phyloP scores from a whole-genome alignment of 2,329 filamentous ascomycete genomes.

The Botrytis medusae region DNA sequence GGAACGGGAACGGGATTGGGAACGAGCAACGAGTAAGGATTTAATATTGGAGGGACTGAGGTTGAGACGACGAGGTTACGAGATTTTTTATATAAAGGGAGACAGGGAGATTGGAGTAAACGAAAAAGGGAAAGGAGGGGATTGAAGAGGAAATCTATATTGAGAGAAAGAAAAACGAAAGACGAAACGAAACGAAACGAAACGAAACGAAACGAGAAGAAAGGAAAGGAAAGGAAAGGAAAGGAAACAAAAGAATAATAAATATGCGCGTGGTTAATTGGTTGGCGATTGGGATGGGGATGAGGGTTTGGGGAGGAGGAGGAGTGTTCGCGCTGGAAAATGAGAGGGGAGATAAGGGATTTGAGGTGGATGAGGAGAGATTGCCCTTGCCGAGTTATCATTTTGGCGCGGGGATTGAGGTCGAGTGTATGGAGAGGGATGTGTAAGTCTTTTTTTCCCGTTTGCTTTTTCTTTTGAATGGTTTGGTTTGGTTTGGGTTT shows the following conservation, averaged over 20 bases:
- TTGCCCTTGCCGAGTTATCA: constrained; percentile 57
- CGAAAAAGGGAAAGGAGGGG: neutral
- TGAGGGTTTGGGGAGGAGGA: neutral
- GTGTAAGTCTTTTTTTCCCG: constrained; percentile 56
- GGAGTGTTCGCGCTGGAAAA: neutral
- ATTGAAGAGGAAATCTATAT: neutral
- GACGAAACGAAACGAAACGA: neutral
- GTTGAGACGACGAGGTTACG: neutral
- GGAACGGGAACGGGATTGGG: neutral
- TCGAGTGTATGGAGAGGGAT: constrained; percentile 73
- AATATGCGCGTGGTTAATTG: neutral
- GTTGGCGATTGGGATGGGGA: neutral
- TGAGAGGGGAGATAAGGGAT: neutral
- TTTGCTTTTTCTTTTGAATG: constrained; percentile 8
- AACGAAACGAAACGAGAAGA: neutral
- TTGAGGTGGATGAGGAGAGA: constrained; percentile 24
- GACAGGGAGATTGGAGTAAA: too few relatives aligned
- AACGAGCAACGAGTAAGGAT: neutral
- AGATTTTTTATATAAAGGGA: neutral
- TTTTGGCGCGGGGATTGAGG: constrained; percentile 65
- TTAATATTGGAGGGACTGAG: neutral
- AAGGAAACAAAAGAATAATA: neutral
- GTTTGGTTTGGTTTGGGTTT: neutral
- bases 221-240: neutral
- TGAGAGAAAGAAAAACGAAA: neutral